phyloP scores from a whole-genome alignment of 805 yeast genomes.

The Metschnikowia amazonensis region DNA sequence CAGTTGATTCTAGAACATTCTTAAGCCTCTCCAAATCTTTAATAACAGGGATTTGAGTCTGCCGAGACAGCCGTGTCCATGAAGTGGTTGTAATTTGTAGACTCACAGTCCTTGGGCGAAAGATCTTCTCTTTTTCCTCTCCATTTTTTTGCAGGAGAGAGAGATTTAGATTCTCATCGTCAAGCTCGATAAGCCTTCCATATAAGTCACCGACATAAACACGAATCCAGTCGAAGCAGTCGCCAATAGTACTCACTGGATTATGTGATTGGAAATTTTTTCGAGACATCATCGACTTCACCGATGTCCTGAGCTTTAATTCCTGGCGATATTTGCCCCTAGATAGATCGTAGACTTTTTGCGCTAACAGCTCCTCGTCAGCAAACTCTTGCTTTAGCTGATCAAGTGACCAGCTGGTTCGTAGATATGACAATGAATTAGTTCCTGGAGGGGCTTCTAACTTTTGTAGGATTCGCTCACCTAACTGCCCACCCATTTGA shows the following conservation, averaged over 20 bases:
- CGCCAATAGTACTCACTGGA: constrained; percentile 48
- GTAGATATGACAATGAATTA: constrained; percentile 46
- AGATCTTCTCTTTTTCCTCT: constrained; percentile 23
- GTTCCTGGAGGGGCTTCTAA: constrained; percentile 48
- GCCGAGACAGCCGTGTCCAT: constrained; percentile 35
- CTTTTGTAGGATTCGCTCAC: constrained; percentile 51
- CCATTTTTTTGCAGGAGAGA: constrained; percentile 22
- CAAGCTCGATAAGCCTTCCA: constrained; percentile 67
- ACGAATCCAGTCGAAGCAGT: constrained; percentile 71
- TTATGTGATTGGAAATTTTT: constrained; percentile 68
- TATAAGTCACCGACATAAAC: constrained; percentile 79
- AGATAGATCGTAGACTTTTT: constrained; percentile 54
- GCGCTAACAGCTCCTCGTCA: constrained; percentile 49
- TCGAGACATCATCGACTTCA: constrained; percentile 85
- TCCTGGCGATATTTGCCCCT: constrained; percentile 60
- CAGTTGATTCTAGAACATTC: constrained; percentile 23
- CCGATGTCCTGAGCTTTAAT: constrained; percentile 53
- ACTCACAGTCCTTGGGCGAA: constrained; percentile 55
- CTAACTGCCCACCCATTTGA: constrained; percentile 89
- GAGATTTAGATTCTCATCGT: constrained; percentile 52
- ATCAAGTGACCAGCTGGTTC: constrained; percentile 42
- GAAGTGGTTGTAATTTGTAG: constrained; percentile 31
- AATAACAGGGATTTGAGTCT: constrained; percentile 35
- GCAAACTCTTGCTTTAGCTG: constrained; percentile 20
- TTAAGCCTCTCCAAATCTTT: constrained; percentile 33